A percentile compares a stretch with the other conserved stretches of the same genome.
Evolutionary conservation across 306 rosid species (phyloP).

Genomic region (Malus orientalis): DNA sequence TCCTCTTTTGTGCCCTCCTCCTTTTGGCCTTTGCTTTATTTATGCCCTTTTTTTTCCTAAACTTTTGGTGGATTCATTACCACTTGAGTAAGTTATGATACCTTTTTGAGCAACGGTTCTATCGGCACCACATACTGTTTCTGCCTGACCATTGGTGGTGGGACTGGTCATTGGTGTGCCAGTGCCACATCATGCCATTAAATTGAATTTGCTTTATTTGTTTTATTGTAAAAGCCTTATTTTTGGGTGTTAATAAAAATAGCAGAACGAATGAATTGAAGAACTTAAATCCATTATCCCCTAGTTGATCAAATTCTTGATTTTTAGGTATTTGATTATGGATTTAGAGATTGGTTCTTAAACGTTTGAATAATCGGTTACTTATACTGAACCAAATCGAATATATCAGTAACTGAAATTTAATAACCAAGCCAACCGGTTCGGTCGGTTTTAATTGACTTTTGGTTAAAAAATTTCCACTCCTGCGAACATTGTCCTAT

Average conservation of each 20-base stretch:
- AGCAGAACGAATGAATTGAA: no score
- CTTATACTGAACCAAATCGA: no score
- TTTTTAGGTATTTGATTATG: no score
- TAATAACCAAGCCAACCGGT: no score
- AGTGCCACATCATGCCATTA: constrained; percentile 7
- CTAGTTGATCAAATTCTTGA: no score
- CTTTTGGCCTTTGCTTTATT: background rate
- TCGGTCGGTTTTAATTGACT: no score
- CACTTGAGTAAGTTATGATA: constrained; percentile 28
- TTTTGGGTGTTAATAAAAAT: no score
- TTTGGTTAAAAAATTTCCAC: background rate
- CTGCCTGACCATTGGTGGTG: background rate
- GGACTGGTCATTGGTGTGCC: background rate
- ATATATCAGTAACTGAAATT: no score
- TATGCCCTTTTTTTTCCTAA: constrained; percentile 29
- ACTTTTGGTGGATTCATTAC: constrained; percentile 42
- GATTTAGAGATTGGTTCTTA: no score
- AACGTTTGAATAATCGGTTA: no score
- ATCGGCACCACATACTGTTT: constrained; percentile 2
- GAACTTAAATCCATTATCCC: no score
- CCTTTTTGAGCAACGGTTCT: constrained; percentile 8
- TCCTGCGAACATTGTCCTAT: background rate
- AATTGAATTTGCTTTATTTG: background rate
- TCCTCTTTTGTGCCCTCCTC: constrained; percentile 8
- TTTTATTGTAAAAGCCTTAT: background rate